phyloP scores from a whole-genome alignment of 1,139 yeast species.

The Sugiyamaella xylanicola region DNA sequence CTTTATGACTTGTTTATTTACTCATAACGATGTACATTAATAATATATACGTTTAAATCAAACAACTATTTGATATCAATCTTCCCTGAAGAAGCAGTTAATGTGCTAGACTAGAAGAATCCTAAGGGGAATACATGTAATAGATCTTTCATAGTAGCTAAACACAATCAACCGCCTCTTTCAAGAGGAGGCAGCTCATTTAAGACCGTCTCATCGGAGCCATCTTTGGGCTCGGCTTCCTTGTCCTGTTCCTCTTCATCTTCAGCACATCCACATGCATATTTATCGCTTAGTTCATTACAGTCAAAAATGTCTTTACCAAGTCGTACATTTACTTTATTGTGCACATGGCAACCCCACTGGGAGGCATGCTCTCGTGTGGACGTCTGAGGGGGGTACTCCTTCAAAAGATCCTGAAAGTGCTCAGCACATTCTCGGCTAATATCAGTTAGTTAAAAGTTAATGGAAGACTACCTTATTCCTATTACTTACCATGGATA shows the following conservation, averaged over 20 bases:
- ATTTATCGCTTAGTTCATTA: conserved; percentile 77
- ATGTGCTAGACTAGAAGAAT: too few relatives aligned
- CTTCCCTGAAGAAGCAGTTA: too few relatives aligned
- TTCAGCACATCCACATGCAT: conserved; percentile 93
- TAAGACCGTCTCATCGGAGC: not conserved
- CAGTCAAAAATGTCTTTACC: conserved; percentile 80
- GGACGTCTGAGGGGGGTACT: conserved; percentile 83
- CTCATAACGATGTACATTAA: not conserved
- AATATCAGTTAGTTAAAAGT: conserved; percentile 17
- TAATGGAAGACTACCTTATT: not conserved
- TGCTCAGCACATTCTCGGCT: conserved; percentile 87
- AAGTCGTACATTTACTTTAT: conserved; percentile 74
- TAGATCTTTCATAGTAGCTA: too few relatives aligned
- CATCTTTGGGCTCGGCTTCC: not conserved
- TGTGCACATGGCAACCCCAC: conserved; percentile 98
- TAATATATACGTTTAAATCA: not conserved
- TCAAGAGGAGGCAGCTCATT: conserved; percentile 12
- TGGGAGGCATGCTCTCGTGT: conserved; percentile 80
- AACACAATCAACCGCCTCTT: conserved; percentile 20
- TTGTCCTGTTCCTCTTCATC: conserved; percentile 51
- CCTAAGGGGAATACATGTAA: too few relatives aligned
- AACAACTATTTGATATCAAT: too few relatives aligned
- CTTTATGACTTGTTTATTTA: not conserved
- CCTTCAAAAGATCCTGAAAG: conserved; percentile 64
- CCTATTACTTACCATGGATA: conserved; percentile 39